Base-by-base conservation (phyloP, 805 yeast genomes). In the Metschnikowia arizonensis region DNA sequence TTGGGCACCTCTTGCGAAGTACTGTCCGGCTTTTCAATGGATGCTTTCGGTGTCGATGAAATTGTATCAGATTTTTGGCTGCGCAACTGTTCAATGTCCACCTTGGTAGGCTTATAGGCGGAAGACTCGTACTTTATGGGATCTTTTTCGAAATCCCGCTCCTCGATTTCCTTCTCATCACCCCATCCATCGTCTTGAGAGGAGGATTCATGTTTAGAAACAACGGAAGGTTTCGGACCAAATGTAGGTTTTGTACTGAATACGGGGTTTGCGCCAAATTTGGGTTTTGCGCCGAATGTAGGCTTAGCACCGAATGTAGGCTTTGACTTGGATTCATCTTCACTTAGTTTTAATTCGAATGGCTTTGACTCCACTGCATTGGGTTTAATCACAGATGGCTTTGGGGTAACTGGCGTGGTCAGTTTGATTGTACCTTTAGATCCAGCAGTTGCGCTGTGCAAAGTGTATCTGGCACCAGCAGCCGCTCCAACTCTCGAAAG, bases 391-490 rank as follows among this genome's bases (percentile, higher is more conserved):
- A 24, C 49, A 14, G 46, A 25, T 12, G 45, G 39, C 14, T 50
- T 37, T 12, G 50, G 44, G 26, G 52, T 38, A 26, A 57, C 53
- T 14, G 63, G 48, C 11, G 55, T 15, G 19, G 24, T 30, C 8
- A 53, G 40, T 19, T 43, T 52, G 3, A 14, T 11, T 5, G 33
- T 5, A 12, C 41, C 17, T 10, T 34, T 33, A 11, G 44, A 15
- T 17, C 35, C 40, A 5, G 59, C 47, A 33, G 56, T 45, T 12
- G 56, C 32, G 12, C 45, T 31, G 31, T 48, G 38, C 48, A 40
- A 30, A 33, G 60, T 50, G 68, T 93, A 93, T 60, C 96, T 82
- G 14, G 99, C 96, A 57, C 99, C 99, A 2, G 98, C 86, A 28
- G 98, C 97, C 54, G 88, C 85, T 52, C 87, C 82, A 40, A 93